These are phyloP conservation scores for Aspergillus ibericus DNA, from an alignment of 2,329 filamentous ascomycete species.

Conservation along the genomic window DNA sequence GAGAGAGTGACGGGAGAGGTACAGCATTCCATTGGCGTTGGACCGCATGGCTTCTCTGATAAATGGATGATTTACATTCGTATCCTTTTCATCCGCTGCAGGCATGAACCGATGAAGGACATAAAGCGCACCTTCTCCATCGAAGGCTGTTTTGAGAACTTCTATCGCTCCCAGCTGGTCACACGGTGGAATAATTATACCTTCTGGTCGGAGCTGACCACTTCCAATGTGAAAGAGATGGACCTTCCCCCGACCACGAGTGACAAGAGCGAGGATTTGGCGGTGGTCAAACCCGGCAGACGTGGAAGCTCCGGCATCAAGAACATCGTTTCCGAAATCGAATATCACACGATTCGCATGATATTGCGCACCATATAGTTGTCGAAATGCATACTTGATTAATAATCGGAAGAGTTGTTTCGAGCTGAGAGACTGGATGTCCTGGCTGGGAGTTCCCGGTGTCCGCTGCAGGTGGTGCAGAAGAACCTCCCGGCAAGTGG, in stretches of 20 bases:
- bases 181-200: conserved; percentile 24
- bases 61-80: conserved; percentile 31
- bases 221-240: conserved; percentile 26
- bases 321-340: conserved; percentile 23
- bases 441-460: conserved; percentile 30
- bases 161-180: conserved; percentile 29
- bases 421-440: conserved; percentile 19
- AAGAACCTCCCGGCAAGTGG: conserved; percentile 35
- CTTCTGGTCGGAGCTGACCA: conserved; percentile 16
- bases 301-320: conserved; percentile 38
- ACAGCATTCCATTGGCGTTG: conserved; percentile 21
- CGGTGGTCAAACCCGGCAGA: conserved; percentile 21
- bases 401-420: conserved; percentile 35
- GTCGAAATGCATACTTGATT: conserved; percentile 28
- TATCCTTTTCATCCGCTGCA: conserved; percentile 18
- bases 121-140: conserved; percentile 23
- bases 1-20: conserved; percentile 32
- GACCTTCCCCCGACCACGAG: conserved; percentile 31
- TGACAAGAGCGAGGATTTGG: conserved; percentile 28
- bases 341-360: conserved; percentile 32
- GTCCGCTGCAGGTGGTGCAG: conserved; percentile 37
- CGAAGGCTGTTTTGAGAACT: conserved; percentile 34
- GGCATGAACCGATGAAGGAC: conserved; percentile 37
- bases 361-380: conserved; percentile 40
- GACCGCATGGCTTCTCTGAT: conserved; percentile 32